Base-by-base conservation (phyloP, 306 rosid species). In the Lablab purpureus region DNA sequence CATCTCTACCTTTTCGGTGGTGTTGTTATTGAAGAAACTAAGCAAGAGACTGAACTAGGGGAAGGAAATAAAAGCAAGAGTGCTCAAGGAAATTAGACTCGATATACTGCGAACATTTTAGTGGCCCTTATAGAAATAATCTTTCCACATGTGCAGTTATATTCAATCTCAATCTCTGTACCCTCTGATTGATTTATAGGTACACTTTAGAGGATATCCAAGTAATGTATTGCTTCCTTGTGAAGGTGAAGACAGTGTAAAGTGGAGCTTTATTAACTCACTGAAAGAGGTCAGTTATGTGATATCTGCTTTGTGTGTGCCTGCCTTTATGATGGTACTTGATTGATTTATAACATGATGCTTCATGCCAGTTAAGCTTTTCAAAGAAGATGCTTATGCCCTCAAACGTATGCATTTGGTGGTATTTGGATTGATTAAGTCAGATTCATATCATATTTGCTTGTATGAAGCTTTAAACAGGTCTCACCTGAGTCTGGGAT, bases 191-290 rank as follows among this genome's bases (percentile, higher is more conserved):
- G 45, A 40, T 40, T 43, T 80, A 75, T 80, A 94, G 98, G 99
- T 95, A 34, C 98, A 93, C 83, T 95, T 95, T 76, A 89, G 94
- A 76, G 96, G 98, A 85, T 95, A 93, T 83, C 99, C 99, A 1
- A 86, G 84, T 37, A 90, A 84, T 67, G 15, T 87, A 27, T 72
- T 95, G 87, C 87, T 88, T 81, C 98, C 99, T 4, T 95, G 96
- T 79, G 99, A 95, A 85, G 96, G 93, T 83, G 99, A 90, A 85
- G 98, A 95, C 34, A 90, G 85, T 65, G 71, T 95, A 55, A 95
- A 95, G 79, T 95, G 99, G 98, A 87, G 90, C 89, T 95, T 86
- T 77, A 95, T 95, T 51, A 91, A 95, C 88, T 95, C 99, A 25
- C 72, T 95, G 83, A 95, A 95, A 84, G 99, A 95, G 99, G 99